Conservation (phyloP, 495 filamentous ascomycete genomes). For the Pyrenula aspistea region DNA sequence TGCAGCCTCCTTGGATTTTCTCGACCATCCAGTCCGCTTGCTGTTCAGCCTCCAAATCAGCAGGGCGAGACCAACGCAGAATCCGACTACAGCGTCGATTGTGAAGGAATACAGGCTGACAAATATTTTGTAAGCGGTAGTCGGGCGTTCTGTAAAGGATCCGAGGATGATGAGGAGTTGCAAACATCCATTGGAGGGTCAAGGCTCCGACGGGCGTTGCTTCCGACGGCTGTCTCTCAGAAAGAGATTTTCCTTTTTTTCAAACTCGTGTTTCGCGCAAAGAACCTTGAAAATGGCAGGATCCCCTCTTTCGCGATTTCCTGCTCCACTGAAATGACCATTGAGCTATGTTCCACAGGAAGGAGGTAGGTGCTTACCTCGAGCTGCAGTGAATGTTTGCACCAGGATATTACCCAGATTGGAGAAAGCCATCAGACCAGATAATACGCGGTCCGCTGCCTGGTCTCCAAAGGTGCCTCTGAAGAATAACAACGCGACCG, state of each 20-base stretch:
- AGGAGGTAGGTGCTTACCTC: conserved; percentile 29
- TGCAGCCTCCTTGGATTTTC: conserved; percentile 6
- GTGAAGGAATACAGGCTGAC: conserved; percentile 17
- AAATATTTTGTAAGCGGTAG: conserved; percentile 17
- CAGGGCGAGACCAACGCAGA: conserved; percentile 20
- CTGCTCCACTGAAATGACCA: conserved; percentile 18
- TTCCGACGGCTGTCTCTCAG: conserved; percentile 8
- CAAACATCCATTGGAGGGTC: conserved; percentile 29
- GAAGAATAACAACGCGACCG: conserved; percentile 15
- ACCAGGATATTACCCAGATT: conserved; percentile 37
- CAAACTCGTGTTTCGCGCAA: conserved; percentile 21
- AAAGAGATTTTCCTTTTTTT: conserved; percentile 11
- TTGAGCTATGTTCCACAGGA: no score
- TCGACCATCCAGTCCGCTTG: conserved; percentile 9
- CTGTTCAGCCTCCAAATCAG: conserved; percentile 14
- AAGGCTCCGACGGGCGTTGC: conserved; percentile 20
- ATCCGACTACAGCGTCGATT: conserved; percentile 15
- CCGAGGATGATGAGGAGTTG: conserved; percentile 23
- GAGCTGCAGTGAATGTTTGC: conserved; percentile 34
- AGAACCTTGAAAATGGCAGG: conserved; percentile 32
- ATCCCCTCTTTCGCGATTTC: conserved; percentile 24
- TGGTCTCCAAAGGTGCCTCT: conserved; percentile 10
- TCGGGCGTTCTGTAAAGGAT: conserved; percentile 11
- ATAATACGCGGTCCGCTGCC: conserved; percentile 16
- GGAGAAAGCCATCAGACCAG: conserved; percentile 30